Base-by-base conservation (phyloP, 495 filamentous ascomycete genomes). In the Penicillium parvum region DNA sequence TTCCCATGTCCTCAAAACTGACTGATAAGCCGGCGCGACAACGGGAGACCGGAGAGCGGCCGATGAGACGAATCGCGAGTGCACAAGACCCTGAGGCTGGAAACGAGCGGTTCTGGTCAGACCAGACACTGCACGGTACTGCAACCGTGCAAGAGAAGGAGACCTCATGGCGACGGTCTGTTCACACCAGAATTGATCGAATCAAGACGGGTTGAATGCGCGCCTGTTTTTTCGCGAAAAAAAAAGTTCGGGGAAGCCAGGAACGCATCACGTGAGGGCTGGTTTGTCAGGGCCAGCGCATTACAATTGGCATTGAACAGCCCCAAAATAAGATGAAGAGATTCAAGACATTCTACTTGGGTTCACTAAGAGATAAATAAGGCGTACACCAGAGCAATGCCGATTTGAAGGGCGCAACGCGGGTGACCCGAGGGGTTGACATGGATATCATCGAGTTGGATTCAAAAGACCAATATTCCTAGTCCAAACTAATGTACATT, bases 241-340 rank as follows among this genome's bases (percentile, higher is more conserved):
- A 69, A 72, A 72, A 72, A 64, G 64, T 67, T 69, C 60, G 63
- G 67, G 63, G 61, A 69, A 61, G 52, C 59, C 66, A 72, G 69
- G 64, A 48, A 71, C 69, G 38, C 18, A 17, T 51, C 69, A 73
- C 69, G 69, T 73, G 69, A 62, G 20, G 17, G 20, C 18, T 43
- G 41, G 49, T 46, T 46, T 47, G 32, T 58, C 52, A 58, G 39
- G 42, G 19, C 29, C 36, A 27, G 34, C 28, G 34, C 15, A 59
- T 61, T 59, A 53, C 45, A 21, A 47, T 14, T 36, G 15, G 21
- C 12, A 27, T 9, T 30, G 5, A 4, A 44, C 17, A 15, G 23
- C 15, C 11, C 3, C 17, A 22, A 4, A 12, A 4, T 23, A n/a
- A n/a, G n/a, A n/a, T n/a, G n/a, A n/a, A n/a, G n/a, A n/a, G n/a